Conservation (phyloP, 2,329 filamentous ascomycete species). For the Ophioceras dolichostomum region DNA sequence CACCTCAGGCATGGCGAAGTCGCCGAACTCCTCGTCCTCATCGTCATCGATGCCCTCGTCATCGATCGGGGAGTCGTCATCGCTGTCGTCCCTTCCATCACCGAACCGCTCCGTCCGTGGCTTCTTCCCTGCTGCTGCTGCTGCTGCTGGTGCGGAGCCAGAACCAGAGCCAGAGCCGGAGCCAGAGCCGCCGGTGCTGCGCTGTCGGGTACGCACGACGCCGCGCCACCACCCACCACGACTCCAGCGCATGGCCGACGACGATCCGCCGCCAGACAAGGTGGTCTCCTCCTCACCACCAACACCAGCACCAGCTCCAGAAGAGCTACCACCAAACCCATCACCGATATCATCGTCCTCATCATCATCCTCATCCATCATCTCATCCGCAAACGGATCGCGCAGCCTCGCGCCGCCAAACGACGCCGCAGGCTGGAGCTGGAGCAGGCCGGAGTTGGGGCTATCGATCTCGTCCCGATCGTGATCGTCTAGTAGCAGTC, state of each 20-base stretch:
- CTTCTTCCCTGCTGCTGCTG: conserved; percentile 15
- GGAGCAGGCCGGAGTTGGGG: conserved; percentile 3
- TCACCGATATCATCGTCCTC: conserved; percentile 39
- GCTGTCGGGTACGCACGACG: conserved; percentile 13
- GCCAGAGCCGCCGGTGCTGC: conserved; percentile 1
- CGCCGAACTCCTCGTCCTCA: conserved; percentile 55
- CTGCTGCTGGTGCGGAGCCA: too few species aligned
- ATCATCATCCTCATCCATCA: conserved; percentile 34
- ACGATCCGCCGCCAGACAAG: background rate
- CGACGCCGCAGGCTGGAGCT: conserved; percentile 5
- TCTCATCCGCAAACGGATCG: conserved; percentile 45
- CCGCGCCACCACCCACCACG: conserved; percentile 23
- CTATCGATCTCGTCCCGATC: conserved; percentile 1
- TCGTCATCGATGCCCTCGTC: conserved; percentile 41
- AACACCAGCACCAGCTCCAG: too few species aligned
- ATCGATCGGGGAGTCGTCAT: conserved; percentile 32
- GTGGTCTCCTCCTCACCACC: too few species aligned
- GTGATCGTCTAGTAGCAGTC: too few species aligned
- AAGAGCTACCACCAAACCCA: conserved; percentile 12
- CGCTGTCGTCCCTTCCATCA: conserved; percentile 24
- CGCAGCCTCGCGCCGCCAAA: conserved; percentile 21
- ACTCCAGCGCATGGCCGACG: conserved; percentile 15
- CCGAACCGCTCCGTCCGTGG: conserved; percentile 19
- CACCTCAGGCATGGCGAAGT: conserved; percentile 54
- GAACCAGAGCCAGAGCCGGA: background rate